Percentiles rank a stretch among this genome's conserved stretches.
Evolutionary conservation across 495 filamentous ascomycete species (phyloP).

Genomic region (Penicillium roqueforti): DNA sequence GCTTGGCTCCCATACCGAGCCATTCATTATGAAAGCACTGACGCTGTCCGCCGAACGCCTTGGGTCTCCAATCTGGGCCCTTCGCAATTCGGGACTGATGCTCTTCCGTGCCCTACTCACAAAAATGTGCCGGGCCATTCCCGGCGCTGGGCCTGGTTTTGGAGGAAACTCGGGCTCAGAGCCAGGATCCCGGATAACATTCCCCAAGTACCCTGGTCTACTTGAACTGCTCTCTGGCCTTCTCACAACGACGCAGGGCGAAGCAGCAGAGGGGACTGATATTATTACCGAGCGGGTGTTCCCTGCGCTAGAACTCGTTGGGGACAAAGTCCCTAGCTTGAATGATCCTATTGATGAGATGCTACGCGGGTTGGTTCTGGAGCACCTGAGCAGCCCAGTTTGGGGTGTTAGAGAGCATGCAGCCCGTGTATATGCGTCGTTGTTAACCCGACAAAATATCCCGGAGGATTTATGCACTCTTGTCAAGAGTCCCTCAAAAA

Average conservation of each 20-base stretch:
- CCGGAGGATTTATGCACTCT: slow-evolving; percentile 45
- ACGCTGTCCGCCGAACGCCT: slow-evolving; percentile 71
- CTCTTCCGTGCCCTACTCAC: slow-evolving; percentile 80
- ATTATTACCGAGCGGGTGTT: slow-evolving; percentile 67
- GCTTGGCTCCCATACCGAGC: slow-evolving; percentile 59
- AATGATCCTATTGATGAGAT: slow-evolving; percentile 31
- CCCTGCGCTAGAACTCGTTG: slow-evolving; percentile 81
- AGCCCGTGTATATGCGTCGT: slow-evolving; percentile 69
- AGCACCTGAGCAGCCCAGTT: slow-evolving; percentile 60
- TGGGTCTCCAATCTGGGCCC: slow-evolving; percentile 70
- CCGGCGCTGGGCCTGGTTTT: slow-evolving; percentile 34
- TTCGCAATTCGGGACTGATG: slow-evolving; percentile 88
- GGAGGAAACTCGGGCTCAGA: slow-evolving; percentile 43
- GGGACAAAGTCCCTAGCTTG: slow-evolving; percentile 41
- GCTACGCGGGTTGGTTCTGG: slow-evolving; percentile 32
- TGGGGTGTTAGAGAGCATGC: slow-evolving; percentile 93
- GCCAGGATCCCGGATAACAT: slow-evolving; percentile 39
- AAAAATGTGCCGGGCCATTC: slow-evolving; percentile 47
- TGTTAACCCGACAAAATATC: slow-evolving; percentile 53
- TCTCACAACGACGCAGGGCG: slow-evolving; percentile 46
- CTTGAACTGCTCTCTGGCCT: slow-evolving; percentile 63
- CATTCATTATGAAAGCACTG: slow-evolving; percentile 65
- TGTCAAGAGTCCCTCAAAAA: slow-evolving; percentile 32
- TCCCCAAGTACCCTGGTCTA: slow-evolving; percentile 67
- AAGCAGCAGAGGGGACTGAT: slow-evolving; percentile 40